A percentile compares a stretch with the other conserved stretches of the same genome.
Evolutionary conservation across 176 grass and related monocot species (phyloP).

Genomic region (Urochloa ruziziensis): DNA sequence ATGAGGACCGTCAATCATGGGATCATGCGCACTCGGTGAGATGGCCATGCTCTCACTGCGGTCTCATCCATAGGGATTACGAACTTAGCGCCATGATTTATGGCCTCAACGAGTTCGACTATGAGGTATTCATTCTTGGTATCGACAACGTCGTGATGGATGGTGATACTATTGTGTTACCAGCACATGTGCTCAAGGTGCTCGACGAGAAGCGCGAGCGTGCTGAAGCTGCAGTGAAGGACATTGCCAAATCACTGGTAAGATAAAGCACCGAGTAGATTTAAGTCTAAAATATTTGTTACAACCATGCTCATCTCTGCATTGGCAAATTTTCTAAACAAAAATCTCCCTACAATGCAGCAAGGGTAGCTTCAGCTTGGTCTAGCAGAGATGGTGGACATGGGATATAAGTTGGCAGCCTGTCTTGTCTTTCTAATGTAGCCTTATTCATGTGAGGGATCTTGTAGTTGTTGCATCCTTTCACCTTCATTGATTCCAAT

Average conservation of each 20-base stretch:
- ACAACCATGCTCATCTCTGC: too few relatives aligned
- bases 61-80: neutral
- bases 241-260: neutral
- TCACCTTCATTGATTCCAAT: neutral
- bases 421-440: neutral
- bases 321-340: too few relatives aligned
- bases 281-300: too few relatives aligned
- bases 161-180: neutral
- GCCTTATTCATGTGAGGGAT: too few relatives aligned
- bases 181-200: neutral
- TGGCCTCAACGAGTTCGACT: neutral
- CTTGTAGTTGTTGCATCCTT: too few relatives aligned
- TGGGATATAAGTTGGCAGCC: neutral
- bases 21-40: too few relatives aligned
- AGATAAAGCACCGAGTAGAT: neutral
- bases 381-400: neutral
- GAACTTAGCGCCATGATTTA: neutral
- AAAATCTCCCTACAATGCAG: neutral
- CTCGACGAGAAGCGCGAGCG: neutral
- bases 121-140: neutral
- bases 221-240: neutral
- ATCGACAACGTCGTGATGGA: neutral
- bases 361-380: neutral
- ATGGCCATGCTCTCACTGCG: neutral
- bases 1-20: too few relatives aligned